These are phyloP conservation scores for Rosa multiflora DNA, from an alignment of 306 rosid species.

Conservation along the genomic window DNA sequence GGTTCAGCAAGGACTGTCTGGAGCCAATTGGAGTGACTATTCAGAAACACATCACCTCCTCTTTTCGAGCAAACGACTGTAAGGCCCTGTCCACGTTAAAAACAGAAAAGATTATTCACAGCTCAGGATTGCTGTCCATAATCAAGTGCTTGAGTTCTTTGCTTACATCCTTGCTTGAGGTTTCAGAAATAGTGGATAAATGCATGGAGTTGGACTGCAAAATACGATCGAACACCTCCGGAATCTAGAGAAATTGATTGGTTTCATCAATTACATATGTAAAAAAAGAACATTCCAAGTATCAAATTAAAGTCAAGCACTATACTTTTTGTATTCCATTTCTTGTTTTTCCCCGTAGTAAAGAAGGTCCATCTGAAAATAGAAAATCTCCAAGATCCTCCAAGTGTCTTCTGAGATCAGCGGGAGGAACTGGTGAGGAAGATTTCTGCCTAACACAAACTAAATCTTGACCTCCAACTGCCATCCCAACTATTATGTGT, in stretches of 20 bases:
- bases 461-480: constrained; percentile 95
- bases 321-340: constrained; percentile 72
- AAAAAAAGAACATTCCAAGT: neutral
- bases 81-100: constrained; percentile 60
- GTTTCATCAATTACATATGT: constrained; percentile 11
- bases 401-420: constrained; percentile 74
- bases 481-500: constrained; percentile 88
- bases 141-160: constrained; percentile 18
- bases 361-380: constrained; percentile 85
- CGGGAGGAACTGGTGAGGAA: constrained; percentile 74
- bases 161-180: constrained; percentile 97
- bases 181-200: constrained; percentile 76
- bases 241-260: constrained; percentile 55
- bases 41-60: constrained; percentile 79
- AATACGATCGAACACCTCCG: constrained; percentile 80
- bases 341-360: constrained; percentile 58
- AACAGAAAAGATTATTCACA: constrained; percentile 16
- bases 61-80: constrained; percentile 70
- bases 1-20: constrained; percentile 81
- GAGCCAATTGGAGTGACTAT: constrained; percentile 83
- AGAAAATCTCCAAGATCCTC: constrained; percentile 95
- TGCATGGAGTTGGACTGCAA: constrained; percentile 82
- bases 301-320: constrained; percentile 8
- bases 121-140: constrained; percentile 17
- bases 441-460: constrained; percentile 78